These are phyloP conservation scores for Phaeosphaeria sp. DNA, from an alignment of 2,329 filamentous ascomycete genomes.

Conservation along the genomic window DNA sequence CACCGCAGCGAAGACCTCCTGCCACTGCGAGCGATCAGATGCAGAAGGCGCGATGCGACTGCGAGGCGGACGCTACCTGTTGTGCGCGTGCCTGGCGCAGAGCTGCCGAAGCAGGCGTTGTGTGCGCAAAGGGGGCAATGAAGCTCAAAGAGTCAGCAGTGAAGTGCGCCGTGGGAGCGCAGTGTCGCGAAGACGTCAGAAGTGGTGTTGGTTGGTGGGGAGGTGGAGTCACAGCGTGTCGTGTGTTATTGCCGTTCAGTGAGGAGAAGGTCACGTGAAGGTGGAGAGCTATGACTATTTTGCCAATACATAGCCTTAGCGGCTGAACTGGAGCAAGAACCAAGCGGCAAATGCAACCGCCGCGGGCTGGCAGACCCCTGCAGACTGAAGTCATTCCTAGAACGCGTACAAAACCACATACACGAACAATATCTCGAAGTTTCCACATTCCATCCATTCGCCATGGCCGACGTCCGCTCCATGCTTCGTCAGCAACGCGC, in stretches of 20 bases:
- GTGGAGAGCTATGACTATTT: conserved; percentile 30
- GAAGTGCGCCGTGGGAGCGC: conserved; percentile 13
- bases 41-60: conserved; percentile 30
- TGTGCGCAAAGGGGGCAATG: conserved; percentile 10
- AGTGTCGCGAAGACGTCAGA: conserved; percentile 14
- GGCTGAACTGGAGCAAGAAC: conserved; percentile 8
- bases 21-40: conserved; percentile 17
- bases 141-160: conserved; percentile 7
- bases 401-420: background rate
- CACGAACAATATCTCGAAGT: background rate
- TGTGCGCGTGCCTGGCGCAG: conserved; percentile 22
- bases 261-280: conserved; percentile 29
- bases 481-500: conserved; percentile 49
- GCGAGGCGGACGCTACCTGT: conserved; percentile 28
- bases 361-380: conserved; percentile 8
- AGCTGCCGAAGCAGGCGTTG: conserved; percentile 19
- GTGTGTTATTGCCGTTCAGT: conserved; percentile 39
- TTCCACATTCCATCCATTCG: background rate
- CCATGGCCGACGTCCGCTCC: conserved; percentile 49
- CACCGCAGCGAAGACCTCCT: conserved; percentile 22
- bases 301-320: conserved; percentile 15
- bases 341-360: background rate
- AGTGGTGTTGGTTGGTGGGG: conserved; percentile 19
- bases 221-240: conserved; percentile 27
- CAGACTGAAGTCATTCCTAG: conserved; percentile 9